A percentile compares a stretch with the other conserved stretches of the same genome.
Conservation (phyloP, 2,329 filamentous ascomycete species). For the Diaporthe batatas region DNA sequence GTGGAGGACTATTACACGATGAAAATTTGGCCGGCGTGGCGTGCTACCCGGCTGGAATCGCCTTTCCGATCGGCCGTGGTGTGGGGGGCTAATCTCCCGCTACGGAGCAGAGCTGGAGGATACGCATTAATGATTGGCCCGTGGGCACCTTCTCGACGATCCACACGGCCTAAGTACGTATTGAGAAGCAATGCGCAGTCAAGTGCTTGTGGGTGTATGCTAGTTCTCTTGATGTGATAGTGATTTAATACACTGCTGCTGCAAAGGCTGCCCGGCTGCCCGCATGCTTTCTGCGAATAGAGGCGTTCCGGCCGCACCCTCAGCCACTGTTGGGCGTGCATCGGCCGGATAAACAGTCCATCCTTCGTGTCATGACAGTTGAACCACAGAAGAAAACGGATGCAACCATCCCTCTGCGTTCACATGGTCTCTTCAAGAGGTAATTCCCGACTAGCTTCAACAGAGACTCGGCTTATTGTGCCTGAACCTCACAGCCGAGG, state of each 20-base stretch:
- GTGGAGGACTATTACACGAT: conserved; percentile 19
- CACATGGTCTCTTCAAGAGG: no score
- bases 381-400: no score
- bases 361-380: neutral
- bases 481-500: neutral
- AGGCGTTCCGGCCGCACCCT: neutral
- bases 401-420: no score
- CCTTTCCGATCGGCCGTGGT: conserved; percentile 23
- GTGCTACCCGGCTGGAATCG: conserved; percentile 31
- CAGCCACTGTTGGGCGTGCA: neutral
- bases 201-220: neutral
- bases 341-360: neutral
- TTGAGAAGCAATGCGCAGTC: conserved; percentile 5
- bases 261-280: neutral
- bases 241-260: conserved; percentile 10
- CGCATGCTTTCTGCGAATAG: neutral
- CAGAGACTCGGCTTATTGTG: neutral
- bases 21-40: conserved; percentile 37
- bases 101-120: neutral
- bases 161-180: neutral
- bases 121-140: conserved; percentile 26
- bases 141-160: neutral
- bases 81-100: conserved; percentile 31
- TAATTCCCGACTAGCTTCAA: no score
- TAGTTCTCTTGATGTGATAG: neutral